Conservation (phyloP, 495 filamentous ascomycete genomes). For the Hypomontagnella submonticulosa region DNA sequence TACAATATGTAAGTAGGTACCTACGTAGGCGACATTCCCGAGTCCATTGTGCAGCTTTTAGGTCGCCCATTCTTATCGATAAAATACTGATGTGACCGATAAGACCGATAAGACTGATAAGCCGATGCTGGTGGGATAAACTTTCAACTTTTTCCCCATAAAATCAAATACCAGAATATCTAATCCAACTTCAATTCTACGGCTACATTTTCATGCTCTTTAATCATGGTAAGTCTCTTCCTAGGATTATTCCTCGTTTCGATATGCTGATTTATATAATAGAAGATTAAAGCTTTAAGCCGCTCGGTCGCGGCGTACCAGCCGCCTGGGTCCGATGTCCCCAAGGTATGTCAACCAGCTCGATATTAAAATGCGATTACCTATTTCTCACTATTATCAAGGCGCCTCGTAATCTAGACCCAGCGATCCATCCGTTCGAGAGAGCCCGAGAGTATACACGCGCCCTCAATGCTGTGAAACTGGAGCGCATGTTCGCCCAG, state of each 20-base stretch:
- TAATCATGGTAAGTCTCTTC: conserved; percentile 30
- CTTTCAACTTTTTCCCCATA: conserved; percentile 21
- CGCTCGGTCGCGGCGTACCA: conserved; percentile 80
- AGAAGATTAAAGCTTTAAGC: conserved; percentile 94
- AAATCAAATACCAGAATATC: conserved; percentile 7
- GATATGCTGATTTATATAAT: conserved; percentile 15
- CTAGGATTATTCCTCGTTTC: not conserved
- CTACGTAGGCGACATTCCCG: not conserved
- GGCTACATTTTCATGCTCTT: conserved; percentile 8
- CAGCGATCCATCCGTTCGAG: conserved; percentile 93
- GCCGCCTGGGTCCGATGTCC: conserved; percentile 78
- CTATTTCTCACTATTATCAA: conserved; percentile 30
- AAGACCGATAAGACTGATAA: not conserved
- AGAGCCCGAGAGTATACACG: conserved; percentile 91
- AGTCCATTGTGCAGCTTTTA: too few relatives aligned
- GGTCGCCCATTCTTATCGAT: conserved; percentile 32
- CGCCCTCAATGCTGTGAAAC: conserved; percentile 81
- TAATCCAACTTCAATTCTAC: conserved; percentile 10
- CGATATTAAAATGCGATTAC: not conserved
- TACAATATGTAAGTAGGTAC: too few relatives aligned
- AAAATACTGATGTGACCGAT: conserved; percentile 9
- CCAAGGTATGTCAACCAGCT: conserved; percentile 57
- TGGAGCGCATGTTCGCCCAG: conserved; percentile 95
- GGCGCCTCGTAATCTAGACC: conserved; percentile 86
- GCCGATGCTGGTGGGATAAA: conserved; percentile 26